phyloP scores from a whole-genome alignment of 192 early-diverging fungal species.

The Backusella tuberculispora region DNA sequence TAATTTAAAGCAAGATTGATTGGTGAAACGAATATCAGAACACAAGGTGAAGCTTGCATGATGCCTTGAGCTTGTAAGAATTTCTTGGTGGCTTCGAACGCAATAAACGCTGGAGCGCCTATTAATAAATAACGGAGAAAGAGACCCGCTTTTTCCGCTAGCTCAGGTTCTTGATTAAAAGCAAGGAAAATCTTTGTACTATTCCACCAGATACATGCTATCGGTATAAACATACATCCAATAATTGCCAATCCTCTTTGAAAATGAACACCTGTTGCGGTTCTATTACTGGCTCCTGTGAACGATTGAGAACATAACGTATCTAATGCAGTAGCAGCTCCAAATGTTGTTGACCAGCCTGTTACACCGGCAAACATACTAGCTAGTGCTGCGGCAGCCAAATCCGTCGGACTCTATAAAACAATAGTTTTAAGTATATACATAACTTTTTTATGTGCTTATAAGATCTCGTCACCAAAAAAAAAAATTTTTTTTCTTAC shows the following conservation, averaged over 20 bases:
- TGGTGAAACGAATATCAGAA: constrained; percentile 71
- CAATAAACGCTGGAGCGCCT: constrained; percentile 76
- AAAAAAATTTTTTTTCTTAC: constrained; percentile 43
- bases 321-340: constrained; percentile 74
- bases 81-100: constrained; percentile 86
- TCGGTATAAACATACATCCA: constrained; percentile 67
- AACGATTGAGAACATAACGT: constrained; percentile 77
- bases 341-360: constrained; percentile 63
- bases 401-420: constrained; percentile 53
- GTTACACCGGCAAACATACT: constrained; percentile 75
- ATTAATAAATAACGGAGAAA: constrained; percentile 71
- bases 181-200: constrained; percentile 70
- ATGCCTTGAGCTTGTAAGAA: constrained; percentile 90
- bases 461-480: not conserved
- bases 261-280: constrained; percentile 70
- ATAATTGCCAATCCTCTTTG: constrained; percentile 84
- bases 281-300: constrained; percentile 67
- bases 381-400: constrained; percentile 71
- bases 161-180: constrained; percentile 73
- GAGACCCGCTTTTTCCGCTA: constrained; percentile 65
- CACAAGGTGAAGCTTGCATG: constrained; percentile 82
- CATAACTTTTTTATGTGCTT: no score
- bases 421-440: not conserved
- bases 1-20: constrained; percentile 80
- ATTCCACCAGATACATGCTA: constrained; percentile 71